Conservation (phyloP, 2,329 filamentous ascomycete species). For the Scorias spongiosa region DNA sequence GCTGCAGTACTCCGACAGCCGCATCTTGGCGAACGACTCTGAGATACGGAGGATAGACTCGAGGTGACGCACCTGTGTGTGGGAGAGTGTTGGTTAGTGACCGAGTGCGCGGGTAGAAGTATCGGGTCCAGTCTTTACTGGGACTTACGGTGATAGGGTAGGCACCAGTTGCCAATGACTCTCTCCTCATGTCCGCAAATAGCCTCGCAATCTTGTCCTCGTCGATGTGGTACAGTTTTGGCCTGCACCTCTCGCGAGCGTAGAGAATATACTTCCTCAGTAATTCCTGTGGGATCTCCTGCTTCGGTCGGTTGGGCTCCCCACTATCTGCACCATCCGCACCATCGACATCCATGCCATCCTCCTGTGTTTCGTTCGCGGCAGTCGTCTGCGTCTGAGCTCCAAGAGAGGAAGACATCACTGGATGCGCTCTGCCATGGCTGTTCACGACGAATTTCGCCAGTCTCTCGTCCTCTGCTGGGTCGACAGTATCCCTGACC, state of each 20-base stretch:
- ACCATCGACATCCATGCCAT: slow-evolving; percentile 30
- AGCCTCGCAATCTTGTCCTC: slow-evolving; percentile 90
- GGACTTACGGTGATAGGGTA: slow-evolving; percentile 88
- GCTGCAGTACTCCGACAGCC: slow-evolving; percentile 88
- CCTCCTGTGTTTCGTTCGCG: slow-evolving; percentile 37
- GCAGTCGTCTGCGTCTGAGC: slow-evolving; percentile 24
- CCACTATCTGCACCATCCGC: slow-evolving; percentile 6
- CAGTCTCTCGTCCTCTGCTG: slow-evolving; percentile 77
- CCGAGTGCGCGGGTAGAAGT: background rate
- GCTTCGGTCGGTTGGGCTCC: slow-evolving; percentile 30
- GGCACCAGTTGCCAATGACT: slow-evolving; percentile 82
- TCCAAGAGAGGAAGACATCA: slow-evolving; percentile 23
- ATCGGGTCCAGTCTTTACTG: slow-evolving; percentile 1
- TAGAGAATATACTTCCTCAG: slow-evolving; percentile 95
- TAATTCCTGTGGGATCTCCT: slow-evolving; percentile 78
- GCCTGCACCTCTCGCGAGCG: slow-evolving; percentile 71
- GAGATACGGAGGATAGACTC: slow-evolving; percentile 95
- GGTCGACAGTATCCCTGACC: slow-evolving; percentile 88
- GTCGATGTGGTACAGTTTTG: slow-evolving; percentile 94
- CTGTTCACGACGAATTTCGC: slow-evolving; percentile 91
- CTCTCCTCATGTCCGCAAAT: slow-evolving; percentile 90
- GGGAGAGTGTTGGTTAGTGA: slow-evolving; percentile 8
- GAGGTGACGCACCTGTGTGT: slow-evolving; percentile 69
- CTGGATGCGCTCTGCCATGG: slow-evolving; percentile 76
- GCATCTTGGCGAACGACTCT: slow-evolving; percentile 94